Evolutionary conservation across 805 yeast species (phyloP).

Genomic region (Metschnikowia continentalis): DNA sequence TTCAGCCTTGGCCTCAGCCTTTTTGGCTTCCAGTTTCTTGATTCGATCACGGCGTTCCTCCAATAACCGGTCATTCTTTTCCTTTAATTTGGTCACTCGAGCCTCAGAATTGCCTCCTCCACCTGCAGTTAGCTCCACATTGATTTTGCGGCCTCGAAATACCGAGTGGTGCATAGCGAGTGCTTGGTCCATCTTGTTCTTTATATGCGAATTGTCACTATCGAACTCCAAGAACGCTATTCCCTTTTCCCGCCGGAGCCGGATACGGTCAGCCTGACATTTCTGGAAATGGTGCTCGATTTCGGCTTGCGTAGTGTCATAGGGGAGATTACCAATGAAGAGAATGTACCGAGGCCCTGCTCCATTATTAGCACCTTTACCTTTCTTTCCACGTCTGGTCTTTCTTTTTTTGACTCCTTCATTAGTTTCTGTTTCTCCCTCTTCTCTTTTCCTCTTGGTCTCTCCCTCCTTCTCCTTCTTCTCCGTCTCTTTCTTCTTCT

Average conservation of each 20-base stretch:
- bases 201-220: conserved; percentile 55
- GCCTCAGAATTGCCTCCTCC: conserved; percentile 89
- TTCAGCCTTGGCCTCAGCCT: conserved; percentile 23
- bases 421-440: conserved; percentile 15
- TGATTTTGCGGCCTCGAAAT: conserved; percentile 71
- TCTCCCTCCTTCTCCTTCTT: conserved; percentile 11
- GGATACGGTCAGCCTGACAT: conserved; percentile 66
- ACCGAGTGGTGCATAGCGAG: conserved; percentile 76
- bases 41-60: conserved; percentile 65
- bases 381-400: conserved; percentile 75
- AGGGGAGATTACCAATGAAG: conserved; percentile 90
- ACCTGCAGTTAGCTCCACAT: conserved; percentile 95
- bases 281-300: conserved; percentile 69
- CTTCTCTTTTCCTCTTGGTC: conserved; percentile 35
- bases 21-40: conserved; percentile 41
- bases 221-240: conserved; percentile 88
- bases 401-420: conserved; percentile 58
- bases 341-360: conserved; percentile 68
- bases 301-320: conserved; percentile 57
- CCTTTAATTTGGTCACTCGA: conserved; percentile 60
- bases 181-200: conserved; percentile 78
- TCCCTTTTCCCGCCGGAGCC: conserved; percentile 82
- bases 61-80: conserved; percentile 71
- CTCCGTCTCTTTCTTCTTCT: conserved; percentile 15
- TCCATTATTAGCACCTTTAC: conserved; percentile 48